A percentile compares a stretch with the other conserved stretches of the same genome.
phyloP scores from a whole-genome alignment of 768 basidiomycete species.

The Kwoniella sp. region DNA sequence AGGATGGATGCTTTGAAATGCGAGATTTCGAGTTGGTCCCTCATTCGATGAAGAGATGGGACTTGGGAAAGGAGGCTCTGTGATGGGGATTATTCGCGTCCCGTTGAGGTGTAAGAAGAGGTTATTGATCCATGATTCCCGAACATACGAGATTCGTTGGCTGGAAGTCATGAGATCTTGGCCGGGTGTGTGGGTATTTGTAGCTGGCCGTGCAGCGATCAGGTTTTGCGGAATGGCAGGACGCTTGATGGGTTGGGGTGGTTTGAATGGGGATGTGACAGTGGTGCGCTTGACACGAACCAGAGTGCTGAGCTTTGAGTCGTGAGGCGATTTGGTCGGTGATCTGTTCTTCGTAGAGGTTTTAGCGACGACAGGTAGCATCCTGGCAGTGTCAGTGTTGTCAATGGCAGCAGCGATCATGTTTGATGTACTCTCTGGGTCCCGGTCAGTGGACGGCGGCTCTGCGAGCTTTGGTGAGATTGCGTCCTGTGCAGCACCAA shows the following conservation, averaged over 20 bases:
- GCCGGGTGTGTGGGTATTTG: too few species aligned
- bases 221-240: background rate
- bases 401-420: too few species aligned
- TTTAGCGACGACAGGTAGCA: too few species aligned
- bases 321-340: background rate
- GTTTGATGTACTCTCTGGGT: too few species aligned
- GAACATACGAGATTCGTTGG: background rate
- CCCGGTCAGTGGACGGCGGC: too few species aligned
- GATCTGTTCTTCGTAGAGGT: background rate
- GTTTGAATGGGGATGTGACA: background rate
- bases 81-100: constrained; percentile 1
- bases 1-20: constrained; percentile 26
- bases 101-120: constrained; percentile 17
- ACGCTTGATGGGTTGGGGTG: background rate
- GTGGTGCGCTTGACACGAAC: too few species aligned
- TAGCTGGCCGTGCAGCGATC: too few species aligned
- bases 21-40: constrained; percentile 1
- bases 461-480: too few species aligned
- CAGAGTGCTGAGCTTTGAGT: background rate
- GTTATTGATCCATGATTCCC: background rate
- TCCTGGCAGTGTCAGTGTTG: too few species aligned
- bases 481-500: too few species aligned
- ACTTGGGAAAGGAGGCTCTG: background rate
- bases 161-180: background rate
- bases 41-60: background rate